A percentile compares a stretch with the other conserved stretches of the same genome.
Evolutionary conservation across 2,329 filamentous ascomycete genomes (phyloP).

Genomic region (Byssothecium circinans): DNA sequence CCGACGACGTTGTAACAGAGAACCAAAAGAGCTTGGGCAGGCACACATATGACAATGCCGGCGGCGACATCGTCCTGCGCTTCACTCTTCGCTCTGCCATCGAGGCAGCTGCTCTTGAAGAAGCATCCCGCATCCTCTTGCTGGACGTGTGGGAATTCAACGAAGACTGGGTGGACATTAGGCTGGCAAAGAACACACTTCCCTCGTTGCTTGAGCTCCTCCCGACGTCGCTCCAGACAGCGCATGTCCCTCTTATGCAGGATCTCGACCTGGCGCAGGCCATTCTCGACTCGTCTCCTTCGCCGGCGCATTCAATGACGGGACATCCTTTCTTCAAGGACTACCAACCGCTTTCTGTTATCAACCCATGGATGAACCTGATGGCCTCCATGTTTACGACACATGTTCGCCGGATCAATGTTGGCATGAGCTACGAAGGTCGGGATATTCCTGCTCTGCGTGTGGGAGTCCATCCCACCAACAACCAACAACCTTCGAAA

Average conservation of each 20-base stretch:
- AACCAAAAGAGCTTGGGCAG: constrained; percentile 16
- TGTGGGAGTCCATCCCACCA: constrained; percentile 64
- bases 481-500: constrained; percentile 48
- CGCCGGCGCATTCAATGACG: constrained; percentile 53
- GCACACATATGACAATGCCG: constrained; percentile 29
- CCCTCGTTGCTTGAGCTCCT: constrained; percentile 77
- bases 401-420: constrained; percentile 70
- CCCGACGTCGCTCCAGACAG: constrained; percentile 69
- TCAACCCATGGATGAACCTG: constrained; percentile 88
- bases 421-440: constrained; percentile 87
- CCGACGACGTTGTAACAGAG: constrained; percentile 38
- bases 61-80: constrained; percentile 81
- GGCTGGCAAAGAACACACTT: constrained; percentile 71
- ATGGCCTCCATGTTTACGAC: constrained; percentile 87
- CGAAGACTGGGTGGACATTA: constrained; percentile 79
- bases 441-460: constrained; percentile 82
- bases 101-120: constrained; percentile 71
- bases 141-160: constrained; percentile 91
- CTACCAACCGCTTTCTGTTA: constrained; percentile 85
- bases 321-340: constrained; percentile 77
- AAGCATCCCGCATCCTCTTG: constrained; percentile 73
- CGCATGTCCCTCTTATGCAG: constrained; percentile 75
- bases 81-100: constrained; percentile 74
- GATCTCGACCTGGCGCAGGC: constrained; percentile 70
- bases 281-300: constrained; percentile 75